Conservation (phyloP, 768 basidiomycete species). For the Suillus spraguei region DNA sequence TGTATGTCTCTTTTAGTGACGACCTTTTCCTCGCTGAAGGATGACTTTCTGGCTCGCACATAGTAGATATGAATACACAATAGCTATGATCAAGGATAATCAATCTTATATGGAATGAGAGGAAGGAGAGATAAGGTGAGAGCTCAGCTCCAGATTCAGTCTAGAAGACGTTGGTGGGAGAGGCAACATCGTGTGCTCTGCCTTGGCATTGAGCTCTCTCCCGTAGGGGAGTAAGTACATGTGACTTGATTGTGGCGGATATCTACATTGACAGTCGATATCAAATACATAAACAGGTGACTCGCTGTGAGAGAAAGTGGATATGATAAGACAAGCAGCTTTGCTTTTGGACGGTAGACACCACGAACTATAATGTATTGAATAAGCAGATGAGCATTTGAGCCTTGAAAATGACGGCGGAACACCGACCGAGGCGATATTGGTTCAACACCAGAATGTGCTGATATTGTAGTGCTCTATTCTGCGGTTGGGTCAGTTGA, state of each 20-base stretch:
- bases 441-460: neutral
- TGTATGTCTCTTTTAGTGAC: slow-evolving; percentile 10
- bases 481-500: neutral
- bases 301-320: neutral
- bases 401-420: neutral
- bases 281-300: neutral
- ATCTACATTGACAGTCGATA: neutral
- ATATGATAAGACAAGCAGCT: neutral
- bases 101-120: neutral
- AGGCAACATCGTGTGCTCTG: slow-evolving; percentile 11
- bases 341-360: neutral
- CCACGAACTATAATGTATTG: neutral
- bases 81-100: neutral
- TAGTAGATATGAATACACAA: neutral
- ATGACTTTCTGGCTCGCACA: slow-evolving; percentile 7
- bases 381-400: neutral
- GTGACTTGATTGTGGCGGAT: neutral
- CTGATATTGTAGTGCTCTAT: neutral
- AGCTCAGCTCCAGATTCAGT: slow-evolving; percentile 54
- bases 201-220: slow-evolving; percentile 6
- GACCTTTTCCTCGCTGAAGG: slow-evolving; percentile 20
- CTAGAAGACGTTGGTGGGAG: slow-evolving; percentile 45
- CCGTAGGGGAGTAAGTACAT: neutral
- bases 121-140: slow-evolving; percentile 4
- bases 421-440: neutral